phyloP scores from a whole-genome alignment of 148 eudicot species.

The Vaccinium darrowii region DNA sequence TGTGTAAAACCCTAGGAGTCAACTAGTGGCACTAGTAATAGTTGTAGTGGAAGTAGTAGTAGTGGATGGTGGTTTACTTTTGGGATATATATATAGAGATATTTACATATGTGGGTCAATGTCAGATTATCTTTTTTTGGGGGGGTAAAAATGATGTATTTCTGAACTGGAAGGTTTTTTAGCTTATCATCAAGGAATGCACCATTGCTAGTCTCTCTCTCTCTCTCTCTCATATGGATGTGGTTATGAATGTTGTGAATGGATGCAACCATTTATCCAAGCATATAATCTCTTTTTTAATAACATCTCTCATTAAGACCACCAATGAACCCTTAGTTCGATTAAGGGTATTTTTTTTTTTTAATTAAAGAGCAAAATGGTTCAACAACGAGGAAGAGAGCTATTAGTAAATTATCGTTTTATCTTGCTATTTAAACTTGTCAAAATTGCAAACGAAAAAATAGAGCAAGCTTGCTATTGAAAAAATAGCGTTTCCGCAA shows the following conservation, averaged over 20 bases:
- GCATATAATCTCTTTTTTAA: not conserved
- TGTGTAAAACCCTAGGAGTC: not conserved
- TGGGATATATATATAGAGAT: not conserved
- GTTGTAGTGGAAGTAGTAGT: not conserved
- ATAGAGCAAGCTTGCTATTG: no score
- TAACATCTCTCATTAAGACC: no score
- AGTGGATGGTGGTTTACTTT: not conserved
- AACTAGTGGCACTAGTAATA: not conserved
- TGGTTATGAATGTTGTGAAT: not conserved
- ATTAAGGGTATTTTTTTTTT: no score
- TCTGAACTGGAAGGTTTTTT: slow-evolving; percentile 9
- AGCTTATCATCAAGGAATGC: slow-evolving; percentile 13
- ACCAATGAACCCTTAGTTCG: no score
- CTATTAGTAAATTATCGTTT: no score
- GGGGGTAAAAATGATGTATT: slow-evolving; percentile 21
- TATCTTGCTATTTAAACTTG: no score
- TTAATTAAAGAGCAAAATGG: no score
- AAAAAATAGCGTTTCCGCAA: no score
- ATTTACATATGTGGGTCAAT: not conserved
- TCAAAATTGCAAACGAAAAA: no score
- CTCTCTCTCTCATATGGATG: not conserved
- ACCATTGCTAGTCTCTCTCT: slow-evolving; percentile 2
- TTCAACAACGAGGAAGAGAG: no score
- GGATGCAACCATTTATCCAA: not conserved
- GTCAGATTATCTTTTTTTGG: not conserved